phyloP scores from a whole-genome alignment of 371 early-diverging fungal species.

The Mortierella sp. region DNA sequence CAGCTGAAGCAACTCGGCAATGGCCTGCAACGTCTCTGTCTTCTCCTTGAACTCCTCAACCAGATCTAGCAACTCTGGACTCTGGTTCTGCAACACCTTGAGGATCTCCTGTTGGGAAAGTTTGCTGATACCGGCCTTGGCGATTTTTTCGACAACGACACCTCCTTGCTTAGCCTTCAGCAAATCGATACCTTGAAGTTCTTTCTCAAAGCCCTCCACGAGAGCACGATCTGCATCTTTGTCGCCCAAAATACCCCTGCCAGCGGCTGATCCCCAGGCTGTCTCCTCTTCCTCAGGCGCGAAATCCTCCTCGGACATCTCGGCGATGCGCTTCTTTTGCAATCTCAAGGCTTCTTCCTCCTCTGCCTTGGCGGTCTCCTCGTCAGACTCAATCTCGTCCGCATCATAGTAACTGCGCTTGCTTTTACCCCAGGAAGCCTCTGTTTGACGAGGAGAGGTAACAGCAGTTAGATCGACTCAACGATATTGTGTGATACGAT shows the following conservation, averaged over 20 bases:
- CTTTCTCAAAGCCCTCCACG: constrained; percentile 67
- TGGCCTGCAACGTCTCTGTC: constrained; percentile 55
- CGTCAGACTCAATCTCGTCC: constrained; percentile 75
- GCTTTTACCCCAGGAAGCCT: constrained; percentile 75
- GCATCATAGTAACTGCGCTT: constrained; percentile 82
- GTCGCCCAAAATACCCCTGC: constrained; percentile 45
- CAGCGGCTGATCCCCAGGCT: constrained; percentile 44
- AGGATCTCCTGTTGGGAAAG: constrained; percentile 76
- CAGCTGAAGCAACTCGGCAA: constrained; percentile 46
- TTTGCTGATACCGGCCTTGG: constrained; percentile 61
- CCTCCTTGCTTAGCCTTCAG: constrained; percentile 47
- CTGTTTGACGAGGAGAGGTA: constrained; percentile 3
- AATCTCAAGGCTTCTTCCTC: constrained; percentile 92
- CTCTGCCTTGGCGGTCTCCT: constrained; percentile 88
- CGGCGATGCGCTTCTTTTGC: constrained; percentile 80
- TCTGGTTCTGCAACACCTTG: constrained; percentile 78
- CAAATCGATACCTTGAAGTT: constrained; percentile 63
- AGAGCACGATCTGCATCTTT: constrained; percentile 57
- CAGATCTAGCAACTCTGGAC: constrained; percentile 87
- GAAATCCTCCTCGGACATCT: constrained; percentile 92
- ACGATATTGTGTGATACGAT: background rate
- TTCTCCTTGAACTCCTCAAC: constrained; percentile 80
- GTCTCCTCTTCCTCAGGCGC: constrained; percentile 61
- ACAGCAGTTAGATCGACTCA: too few species aligned
- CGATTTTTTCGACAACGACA: constrained; percentile 55